phyloP scores from a whole-genome alignment of 768 basidiomycete species.

The Pulveroboletus sp. region DNA sequence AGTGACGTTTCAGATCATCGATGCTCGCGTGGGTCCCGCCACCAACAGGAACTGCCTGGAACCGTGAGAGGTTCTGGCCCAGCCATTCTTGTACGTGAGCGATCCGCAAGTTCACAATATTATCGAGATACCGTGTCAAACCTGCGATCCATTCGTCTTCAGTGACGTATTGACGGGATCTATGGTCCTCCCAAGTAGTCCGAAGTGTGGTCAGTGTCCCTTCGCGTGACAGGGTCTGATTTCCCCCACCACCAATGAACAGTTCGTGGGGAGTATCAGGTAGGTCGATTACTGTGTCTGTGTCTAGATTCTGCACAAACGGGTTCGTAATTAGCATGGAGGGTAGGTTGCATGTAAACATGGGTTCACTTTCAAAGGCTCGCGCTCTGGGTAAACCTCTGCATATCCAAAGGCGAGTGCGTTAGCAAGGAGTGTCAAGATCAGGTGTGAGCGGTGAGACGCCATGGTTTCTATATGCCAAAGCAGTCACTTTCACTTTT shows the following conservation, averaged over 20 bases:
- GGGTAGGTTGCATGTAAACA: no score
- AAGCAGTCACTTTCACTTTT: not conserved
- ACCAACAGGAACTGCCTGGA: constrained; percentile 31
- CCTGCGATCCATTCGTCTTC: constrained; percentile 38
- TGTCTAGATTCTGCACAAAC: constrained; percentile 48
- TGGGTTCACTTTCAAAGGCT: constrained; percentile 43
- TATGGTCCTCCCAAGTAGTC: constrained; percentile 13
- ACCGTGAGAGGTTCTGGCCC: constrained; percentile 44
- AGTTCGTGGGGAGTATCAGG: constrained; percentile 39
- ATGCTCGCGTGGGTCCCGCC: constrained; percentile 38
- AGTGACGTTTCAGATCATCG: constrained; percentile 41
- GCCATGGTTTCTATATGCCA: constrained; percentile 45
- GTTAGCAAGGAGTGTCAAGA: constrained; percentile 41
- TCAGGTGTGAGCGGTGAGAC: constrained; percentile 43
- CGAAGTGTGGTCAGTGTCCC: constrained; percentile 12
- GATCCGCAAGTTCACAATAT: constrained; percentile 42
- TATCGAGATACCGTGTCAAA: constrained; percentile 38
- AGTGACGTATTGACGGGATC: constrained; percentile 15
- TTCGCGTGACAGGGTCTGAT: constrained; percentile 20
- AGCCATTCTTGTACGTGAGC: constrained; percentile 53
- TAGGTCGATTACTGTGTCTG: constrained; percentile 37
- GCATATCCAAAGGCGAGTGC: constrained; percentile 49
- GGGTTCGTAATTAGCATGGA: not conserved
- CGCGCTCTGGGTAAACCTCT: constrained; percentile 43
- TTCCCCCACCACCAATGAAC: constrained; percentile 25